These are phyloP conservation scores for Aspergillus sp. DNA, from an alignment of 2,329 filamentous ascomycete species.

Conservation along the genomic window DNA sequence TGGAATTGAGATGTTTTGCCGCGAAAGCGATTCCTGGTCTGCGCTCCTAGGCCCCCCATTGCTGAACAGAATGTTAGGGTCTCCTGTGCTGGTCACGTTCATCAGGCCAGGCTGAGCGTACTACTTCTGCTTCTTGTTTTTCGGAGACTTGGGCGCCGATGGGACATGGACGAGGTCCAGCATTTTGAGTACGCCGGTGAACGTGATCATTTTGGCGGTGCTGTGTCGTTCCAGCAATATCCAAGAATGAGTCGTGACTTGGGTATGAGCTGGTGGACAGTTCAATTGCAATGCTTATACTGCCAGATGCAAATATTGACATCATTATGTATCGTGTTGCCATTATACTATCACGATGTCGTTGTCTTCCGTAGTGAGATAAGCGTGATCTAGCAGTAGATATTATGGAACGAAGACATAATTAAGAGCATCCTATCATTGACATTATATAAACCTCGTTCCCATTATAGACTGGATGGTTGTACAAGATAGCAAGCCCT, in stretches of 20 bases:
- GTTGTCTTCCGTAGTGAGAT: not conserved
- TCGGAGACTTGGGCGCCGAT: not conserved
- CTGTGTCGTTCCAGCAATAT: no score
- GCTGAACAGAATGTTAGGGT: no score
- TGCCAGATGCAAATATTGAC: no score
- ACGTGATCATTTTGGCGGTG: not conserved
- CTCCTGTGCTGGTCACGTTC: no score
- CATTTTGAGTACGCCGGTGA: not conserved
- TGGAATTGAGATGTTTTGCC: not conserved
- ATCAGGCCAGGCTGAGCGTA: no score
- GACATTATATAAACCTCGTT: not conserved
- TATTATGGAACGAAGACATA: not conserved
- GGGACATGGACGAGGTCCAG: not conserved
- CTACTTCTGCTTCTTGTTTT: slow-evolving; percentile 1
- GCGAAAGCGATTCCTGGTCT: not conserved
- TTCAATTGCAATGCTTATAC: no score
- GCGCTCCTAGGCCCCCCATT: no score
- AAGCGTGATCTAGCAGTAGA: not conserved
- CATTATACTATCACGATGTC: not conserved
- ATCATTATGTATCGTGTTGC: not conserved
- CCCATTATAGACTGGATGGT: no score
- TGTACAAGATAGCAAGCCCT: no score
- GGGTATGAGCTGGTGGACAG: no score
- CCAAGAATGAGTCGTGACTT: no score
- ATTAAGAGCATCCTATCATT: no score